Conservation (phyloP, 441 rosid genomes). For the Raphanus hybrid region DNA sequence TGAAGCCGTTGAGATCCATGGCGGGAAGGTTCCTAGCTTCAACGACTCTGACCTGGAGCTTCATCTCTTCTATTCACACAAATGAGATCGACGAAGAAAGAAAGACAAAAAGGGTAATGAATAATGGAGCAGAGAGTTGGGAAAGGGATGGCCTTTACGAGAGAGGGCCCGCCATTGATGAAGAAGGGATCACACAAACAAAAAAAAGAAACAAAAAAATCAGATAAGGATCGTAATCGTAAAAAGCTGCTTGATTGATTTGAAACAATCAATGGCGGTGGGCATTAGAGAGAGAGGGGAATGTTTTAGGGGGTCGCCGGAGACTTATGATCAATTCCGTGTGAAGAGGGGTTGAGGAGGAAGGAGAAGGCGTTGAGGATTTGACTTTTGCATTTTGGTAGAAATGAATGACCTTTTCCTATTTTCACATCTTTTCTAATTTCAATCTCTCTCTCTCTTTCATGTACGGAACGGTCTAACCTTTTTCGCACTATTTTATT, state of each 20-base stretch:
- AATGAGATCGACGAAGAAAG: slow-evolving; percentile 5
- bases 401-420: not conserved
- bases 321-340: slow-evolving; percentile 11
- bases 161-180: slow-evolving; percentile 22
- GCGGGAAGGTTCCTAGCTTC: slow-evolving; percentile 88
- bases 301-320: not conserved
- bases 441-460: not conserved
- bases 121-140: not conserved
- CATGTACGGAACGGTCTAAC: slow-evolving; percentile 10
- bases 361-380: slow-evolving; percentile 9
- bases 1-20: slow-evolving; percentile 76
- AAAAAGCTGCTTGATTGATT: not conserved
- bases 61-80: slow-evolving; percentile 48
- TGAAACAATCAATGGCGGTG: not conserved
- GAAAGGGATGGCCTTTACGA: slow-evolving; percentile 23
- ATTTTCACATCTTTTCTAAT: not conserved
- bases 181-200: not conserved
- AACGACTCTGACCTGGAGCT: slow-evolving; percentile 70
- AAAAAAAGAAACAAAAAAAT: not conserved
- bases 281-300: not conserved
- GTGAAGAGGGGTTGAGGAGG: slow-evolving; percentile 19
- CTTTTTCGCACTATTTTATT: not conserved
- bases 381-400: not conserved
- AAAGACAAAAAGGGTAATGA: not conserved
- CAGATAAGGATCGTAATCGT: not conserved